Conservation (phyloP, 1,284 basidiomycete genomes). For the Spongiforma sp. region DNA sequence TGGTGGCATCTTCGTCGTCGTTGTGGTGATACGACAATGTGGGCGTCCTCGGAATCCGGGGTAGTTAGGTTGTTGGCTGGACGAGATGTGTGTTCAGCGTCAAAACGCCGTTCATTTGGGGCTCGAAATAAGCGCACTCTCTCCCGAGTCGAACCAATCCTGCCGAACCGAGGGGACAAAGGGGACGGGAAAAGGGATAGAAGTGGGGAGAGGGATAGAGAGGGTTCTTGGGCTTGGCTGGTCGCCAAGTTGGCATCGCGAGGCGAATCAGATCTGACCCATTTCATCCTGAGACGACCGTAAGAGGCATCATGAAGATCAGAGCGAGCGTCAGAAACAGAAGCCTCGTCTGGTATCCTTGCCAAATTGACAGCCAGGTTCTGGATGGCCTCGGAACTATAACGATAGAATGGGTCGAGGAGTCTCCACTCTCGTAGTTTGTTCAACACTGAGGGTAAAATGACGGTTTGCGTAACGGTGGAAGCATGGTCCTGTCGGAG, state of each 20-base stretch:
- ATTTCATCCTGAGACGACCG: constrained; percentile 23
- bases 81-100: not conserved
- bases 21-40: not conserved
- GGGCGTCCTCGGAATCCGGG: constrained; percentile 24
- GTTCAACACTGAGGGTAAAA: constrained; percentile 29
- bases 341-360: constrained; percentile 13
- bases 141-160: constrained; percentile 5
- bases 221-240: constrained; percentile 6
- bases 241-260: no score
- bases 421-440: constrained; percentile 32
- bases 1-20: constrained; percentile 7
- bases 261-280: constrained; percentile 19
- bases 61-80: constrained; percentile 2
- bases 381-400: constrained; percentile 14
- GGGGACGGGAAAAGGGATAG: constrained; percentile 1
- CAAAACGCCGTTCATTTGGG: constrained; percentile 6
- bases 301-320: not conserved
- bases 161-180: constrained; percentile 6
- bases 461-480: not conserved
- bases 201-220: not conserved
- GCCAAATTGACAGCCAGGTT: constrained; percentile 28
- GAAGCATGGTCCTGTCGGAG: constrained; percentile 7
- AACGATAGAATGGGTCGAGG: constrained; percentile 22
- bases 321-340: not conserved
- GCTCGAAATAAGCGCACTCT: constrained; percentile 1